These are phyloP conservation scores for Mycosphaerella sp. DNA, from an alignment of 2,329 filamentous ascomycete species.

Conservation along the genomic window DNA sequence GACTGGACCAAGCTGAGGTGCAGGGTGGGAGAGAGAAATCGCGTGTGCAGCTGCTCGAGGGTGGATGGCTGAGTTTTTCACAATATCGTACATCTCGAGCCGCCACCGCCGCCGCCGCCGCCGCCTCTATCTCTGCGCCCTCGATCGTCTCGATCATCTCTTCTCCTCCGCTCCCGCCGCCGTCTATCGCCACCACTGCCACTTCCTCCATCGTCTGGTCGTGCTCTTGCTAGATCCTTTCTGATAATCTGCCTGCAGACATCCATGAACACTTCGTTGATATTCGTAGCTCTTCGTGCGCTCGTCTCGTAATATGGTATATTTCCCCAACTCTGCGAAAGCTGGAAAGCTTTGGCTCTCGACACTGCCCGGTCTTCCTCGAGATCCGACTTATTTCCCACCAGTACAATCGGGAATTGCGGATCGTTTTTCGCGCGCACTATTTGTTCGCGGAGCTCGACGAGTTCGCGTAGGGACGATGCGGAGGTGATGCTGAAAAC, in stretches of 20 bases:
- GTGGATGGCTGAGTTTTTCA: constrained; percentile 7
- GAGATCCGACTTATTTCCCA: constrained; percentile 86
- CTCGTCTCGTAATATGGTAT: constrained; percentile 89
- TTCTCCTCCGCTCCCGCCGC: constrained; percentile 12
- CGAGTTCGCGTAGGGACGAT: constrained; percentile 75
- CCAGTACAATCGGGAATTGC: constrained; percentile 66
- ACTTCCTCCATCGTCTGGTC: constrained; percentile 12
- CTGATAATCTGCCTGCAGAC: constrained; percentile 37
- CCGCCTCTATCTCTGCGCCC: constrained; percentile 10
- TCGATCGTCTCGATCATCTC: constrained; percentile 10
- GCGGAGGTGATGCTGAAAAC: constrained; percentile 87
- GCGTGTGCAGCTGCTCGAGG: too few relatives aligned
- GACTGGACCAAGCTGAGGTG: too few relatives aligned
- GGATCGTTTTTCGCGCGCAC: constrained; percentile 78
- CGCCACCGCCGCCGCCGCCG: not conserved
- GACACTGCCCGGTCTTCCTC: constrained; percentile 78
- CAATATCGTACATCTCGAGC: constrained; percentile 21
- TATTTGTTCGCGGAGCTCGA: constrained; percentile 79
- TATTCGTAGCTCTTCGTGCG: constrained; percentile 74
- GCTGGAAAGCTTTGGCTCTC: constrained; percentile 70
- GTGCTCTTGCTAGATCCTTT: constrained; percentile 27
- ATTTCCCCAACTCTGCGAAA: constrained; percentile 80
- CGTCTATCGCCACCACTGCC: constrained; percentile 6
- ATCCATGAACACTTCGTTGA: constrained; percentile 72
- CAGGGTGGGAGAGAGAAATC: too few relatives aligned